Conservation (phyloP, 1,284 basidiomycete genomes). For the Trichosporon faecale region DNA sequence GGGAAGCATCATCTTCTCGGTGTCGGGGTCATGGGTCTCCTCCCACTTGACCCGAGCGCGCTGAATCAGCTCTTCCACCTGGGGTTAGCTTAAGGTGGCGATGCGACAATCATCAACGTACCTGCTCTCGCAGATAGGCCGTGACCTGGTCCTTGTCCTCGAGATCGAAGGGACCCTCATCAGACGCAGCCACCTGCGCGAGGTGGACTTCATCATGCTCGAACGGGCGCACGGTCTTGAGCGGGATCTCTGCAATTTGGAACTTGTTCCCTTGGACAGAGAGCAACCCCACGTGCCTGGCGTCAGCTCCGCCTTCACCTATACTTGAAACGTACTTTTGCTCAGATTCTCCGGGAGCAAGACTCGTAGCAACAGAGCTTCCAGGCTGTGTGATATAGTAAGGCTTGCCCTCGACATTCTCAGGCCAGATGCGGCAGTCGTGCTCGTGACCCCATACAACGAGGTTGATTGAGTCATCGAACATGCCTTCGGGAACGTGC, state of each 20-base stretch:
- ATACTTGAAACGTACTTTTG: conserved; percentile 64
- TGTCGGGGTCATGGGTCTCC: conserved; percentile 62
- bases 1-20: conserved; percentile 71
- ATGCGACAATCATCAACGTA: conserved; percentile 51
- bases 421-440: conserved; percentile 88
- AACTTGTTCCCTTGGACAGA: conserved; percentile 84
- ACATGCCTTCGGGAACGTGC: conserved; percentile 91
- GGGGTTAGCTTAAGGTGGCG: not conserved
- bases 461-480: conserved; percentile 89
- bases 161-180: conserved; percentile 63
- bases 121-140: conserved; percentile 71
- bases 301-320: not conserved
- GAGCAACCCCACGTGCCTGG: conserved; percentile 80
- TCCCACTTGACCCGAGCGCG: conserved; percentile 75
- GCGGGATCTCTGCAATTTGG: conserved; percentile 73
- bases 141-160: conserved; percentile 75
- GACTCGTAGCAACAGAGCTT: conserved; percentile 87
- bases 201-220: conserved; percentile 82
- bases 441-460: conserved; percentile 99
- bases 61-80: conserved; percentile 77
- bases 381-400: conserved; percentile 95
- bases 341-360: conserved; percentile 83
- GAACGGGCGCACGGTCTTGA: conserved; percentile 91
- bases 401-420: conserved; percentile 81
- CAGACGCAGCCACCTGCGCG: conserved; percentile 68